phyloP scores from a whole-genome alignment of 257 asterid species.

The Capsicum rhomboideum region DNA sequence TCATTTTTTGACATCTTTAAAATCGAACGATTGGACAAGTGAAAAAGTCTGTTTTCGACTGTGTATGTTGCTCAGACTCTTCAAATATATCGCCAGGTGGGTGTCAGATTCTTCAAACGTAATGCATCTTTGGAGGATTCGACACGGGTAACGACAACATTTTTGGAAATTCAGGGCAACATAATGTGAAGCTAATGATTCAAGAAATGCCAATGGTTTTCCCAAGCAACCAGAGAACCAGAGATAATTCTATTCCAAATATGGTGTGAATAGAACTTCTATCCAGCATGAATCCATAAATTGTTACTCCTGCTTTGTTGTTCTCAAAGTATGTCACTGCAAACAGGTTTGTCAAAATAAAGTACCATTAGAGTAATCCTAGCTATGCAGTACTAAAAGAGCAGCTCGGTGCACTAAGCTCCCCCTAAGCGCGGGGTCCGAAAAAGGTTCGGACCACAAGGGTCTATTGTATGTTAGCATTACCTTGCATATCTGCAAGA shows the following conservation, averaged over 20 bases:
- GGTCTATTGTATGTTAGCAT: no score
- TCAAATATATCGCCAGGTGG: not conserved
- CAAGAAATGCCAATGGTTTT: conserved; percentile 63
- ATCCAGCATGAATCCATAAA: conserved; percentile 69
- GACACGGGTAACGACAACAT: not conserved
- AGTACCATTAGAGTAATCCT: not conserved
- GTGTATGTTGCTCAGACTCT: not conserved
- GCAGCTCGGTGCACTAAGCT: no score
- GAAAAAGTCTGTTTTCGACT: not conserved
- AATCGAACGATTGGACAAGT: not conserved
- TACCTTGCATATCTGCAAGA: no score
- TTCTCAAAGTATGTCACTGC: conserved; percentile 63
- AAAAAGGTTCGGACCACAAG: no score
- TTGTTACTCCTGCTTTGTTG: conserved; percentile 67
- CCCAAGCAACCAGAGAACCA: conserved; percentile 68
- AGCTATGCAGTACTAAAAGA: not conserved
- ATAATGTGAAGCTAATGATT: not conserved
- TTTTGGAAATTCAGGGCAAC: not conserved
- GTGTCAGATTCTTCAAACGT: not conserved
- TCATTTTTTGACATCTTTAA: not conserved
- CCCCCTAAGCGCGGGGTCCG: no score
- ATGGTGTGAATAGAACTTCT: conserved; percentile 51
- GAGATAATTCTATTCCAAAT: conserved; percentile 57
- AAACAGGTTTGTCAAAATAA: not conserved
- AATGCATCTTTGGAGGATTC: not conserved